Conservation (phyloP, 2,329 filamentous ascomycete genomes). For the Trichoderma sp. region DNA sequence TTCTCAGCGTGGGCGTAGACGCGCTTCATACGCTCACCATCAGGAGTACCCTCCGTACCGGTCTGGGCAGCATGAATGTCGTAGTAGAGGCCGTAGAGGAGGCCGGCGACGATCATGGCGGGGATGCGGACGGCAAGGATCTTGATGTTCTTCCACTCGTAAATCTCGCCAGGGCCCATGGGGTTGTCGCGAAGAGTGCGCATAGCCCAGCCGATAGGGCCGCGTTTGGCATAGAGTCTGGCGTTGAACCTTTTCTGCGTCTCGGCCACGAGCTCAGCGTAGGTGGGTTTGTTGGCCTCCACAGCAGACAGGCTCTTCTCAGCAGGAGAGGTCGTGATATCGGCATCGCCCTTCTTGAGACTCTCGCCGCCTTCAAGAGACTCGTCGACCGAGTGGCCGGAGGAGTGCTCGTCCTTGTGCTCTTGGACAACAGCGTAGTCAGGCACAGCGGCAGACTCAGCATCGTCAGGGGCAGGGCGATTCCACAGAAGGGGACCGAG, state of each 20-base stretch:
- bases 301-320: slow-evolving; percentile 50
- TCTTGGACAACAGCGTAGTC: slow-evolving; percentile 79
- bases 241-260: slow-evolving; percentile 62
- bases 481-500: slow-evolving; percentile 65
- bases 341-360: slow-evolving; percentile 36
- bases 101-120: slow-evolving; percentile 63
- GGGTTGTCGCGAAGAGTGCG: slow-evolving; percentile 73
- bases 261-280: slow-evolving; percentile 63
- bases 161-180: slow-evolving; percentile 70
- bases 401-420: slow-evolving; percentile 47
- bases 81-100: slow-evolving; percentile 76
- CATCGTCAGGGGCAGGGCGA: slow-evolving; percentile 57
- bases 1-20: slow-evolving; percentile 67
- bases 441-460: slow-evolving; percentile 62
- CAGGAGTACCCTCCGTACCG: slow-evolving; percentile 32
- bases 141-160: slow-evolving; percentile 72
- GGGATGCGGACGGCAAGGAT: slow-evolving; percentile 66
- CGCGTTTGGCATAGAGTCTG: slow-evolving; percentile 62
- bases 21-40: slow-evolving; percentile 42
- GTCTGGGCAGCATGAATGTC: slow-evolving; percentile 64
- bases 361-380: slow-evolving; percentile 32
- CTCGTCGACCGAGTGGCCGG: slow-evolving; percentile 36
- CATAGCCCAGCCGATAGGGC: slow-evolving; percentile 83
- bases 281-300: slow-evolving; percentile 55
- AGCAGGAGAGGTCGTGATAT: neutral